A percentile compares a stretch with the other conserved stretches of the same genome.
Conservation (phyloP, 345 rosid species). For the Anacardium occidentale region DNA sequence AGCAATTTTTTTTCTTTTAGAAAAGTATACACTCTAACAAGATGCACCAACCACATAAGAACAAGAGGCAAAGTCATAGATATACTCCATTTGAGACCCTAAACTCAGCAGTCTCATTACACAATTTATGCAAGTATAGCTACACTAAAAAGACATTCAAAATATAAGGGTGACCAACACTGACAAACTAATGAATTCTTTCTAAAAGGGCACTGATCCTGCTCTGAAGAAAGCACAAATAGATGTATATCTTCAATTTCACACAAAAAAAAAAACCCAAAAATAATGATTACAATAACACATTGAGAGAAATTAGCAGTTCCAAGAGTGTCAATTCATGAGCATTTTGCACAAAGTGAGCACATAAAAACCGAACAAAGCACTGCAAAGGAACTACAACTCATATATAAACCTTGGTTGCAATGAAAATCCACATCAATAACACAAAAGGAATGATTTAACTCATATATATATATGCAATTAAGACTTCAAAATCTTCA, state of each 20-base stretch:
- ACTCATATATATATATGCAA: not conserved
- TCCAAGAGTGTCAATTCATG: not conserved
- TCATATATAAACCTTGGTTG: not conserved
- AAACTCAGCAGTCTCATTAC: not conserved
- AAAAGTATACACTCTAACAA: not conserved
- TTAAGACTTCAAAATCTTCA: not conserved
- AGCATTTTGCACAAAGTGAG: not conserved
- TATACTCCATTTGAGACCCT: not conserved
- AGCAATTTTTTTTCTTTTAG: not conserved
- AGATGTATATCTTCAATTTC: not conserved
- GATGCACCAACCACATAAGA: not conserved
- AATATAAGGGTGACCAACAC: not conserved
- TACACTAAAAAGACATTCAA: not conserved
- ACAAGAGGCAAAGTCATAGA: not conserved
- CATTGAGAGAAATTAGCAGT: not conserved
- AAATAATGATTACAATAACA: not conserved
- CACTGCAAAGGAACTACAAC: not conserved
- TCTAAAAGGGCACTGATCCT: not conserved
- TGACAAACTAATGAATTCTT: not conserved
- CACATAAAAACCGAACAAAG: not conserved
- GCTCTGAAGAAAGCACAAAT: not conserved
- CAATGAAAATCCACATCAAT: not conserved
- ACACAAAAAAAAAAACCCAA: not conserved
- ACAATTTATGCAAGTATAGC: not conserved
- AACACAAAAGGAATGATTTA: not conserved